Conservation (phyloP, 2,329 filamentous ascomycete genomes). For the Phialophora chinensis region DNA sequence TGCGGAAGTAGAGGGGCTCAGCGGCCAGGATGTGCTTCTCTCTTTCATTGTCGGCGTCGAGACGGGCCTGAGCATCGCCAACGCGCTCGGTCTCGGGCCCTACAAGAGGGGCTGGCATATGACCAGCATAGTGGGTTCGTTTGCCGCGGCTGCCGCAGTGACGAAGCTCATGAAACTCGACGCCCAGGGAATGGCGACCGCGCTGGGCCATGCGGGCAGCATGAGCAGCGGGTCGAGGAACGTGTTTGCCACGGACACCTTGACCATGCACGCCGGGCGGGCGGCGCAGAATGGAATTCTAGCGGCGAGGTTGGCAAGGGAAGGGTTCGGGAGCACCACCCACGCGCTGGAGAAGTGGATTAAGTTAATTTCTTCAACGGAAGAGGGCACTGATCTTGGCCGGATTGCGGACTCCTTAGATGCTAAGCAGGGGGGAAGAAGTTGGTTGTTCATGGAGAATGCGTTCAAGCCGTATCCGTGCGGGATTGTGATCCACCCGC, state of each 20-base stretch:
- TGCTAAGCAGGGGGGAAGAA: slow-evolving; percentile 3
- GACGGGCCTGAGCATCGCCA: slow-evolving; percentile 10
- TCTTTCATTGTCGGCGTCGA: slow-evolving; percentile 16
- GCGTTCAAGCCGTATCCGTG: slow-evolving; percentile 64
- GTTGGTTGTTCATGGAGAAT: slow-evolving; percentile 48
- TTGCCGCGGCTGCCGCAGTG: slow-evolving; percentile 10
- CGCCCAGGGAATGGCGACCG: slow-evolving; percentile 12
- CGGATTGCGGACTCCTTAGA: neutral
- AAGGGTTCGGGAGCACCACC: slow-evolving; percentile 8
- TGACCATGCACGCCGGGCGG: slow-evolving; percentile 15
- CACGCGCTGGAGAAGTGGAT: slow-evolving; percentile 9
- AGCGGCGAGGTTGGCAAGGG: slow-evolving; percentile 5
- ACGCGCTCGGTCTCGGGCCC: slow-evolving; percentile 15
- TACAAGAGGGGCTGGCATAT: slow-evolving; percentile 24
- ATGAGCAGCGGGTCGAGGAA: slow-evolving; percentile 15
- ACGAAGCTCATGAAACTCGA: slow-evolving; percentile 13
- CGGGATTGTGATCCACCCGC: slow-evolving; percentile 62
- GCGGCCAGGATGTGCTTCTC: slow-evolving; percentile 11
- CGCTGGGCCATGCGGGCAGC: slow-evolving; percentile 14
- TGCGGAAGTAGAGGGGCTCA: slow-evolving; percentile 14
- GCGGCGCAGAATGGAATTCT: slow-evolving; percentile 14
- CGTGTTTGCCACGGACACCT: slow-evolving; percentile 15
- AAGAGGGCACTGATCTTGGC: neutral
- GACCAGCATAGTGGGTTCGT: slow-evolving; percentile 14
- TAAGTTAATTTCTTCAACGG: neutral